Evolutionary conservation across 75 land plant species (phyloP), one percentile per base, ranked within the genome.

Genomic region (Cryptomeria japonica): DNA sequence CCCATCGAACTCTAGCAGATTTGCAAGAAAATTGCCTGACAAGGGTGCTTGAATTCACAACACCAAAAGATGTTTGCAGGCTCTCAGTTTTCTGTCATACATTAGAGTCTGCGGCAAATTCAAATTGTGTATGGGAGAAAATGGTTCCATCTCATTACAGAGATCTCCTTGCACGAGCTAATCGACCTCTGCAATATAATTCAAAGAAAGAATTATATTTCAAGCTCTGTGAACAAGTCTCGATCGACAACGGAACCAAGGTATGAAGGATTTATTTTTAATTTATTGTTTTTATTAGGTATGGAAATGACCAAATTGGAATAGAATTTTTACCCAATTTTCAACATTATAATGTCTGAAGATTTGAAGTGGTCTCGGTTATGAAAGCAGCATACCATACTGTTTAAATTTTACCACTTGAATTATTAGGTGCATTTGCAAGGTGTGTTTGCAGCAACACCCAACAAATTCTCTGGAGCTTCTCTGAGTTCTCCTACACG

Each of bases 21-120:
- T 79, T 89, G 73, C 87, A 75, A 83, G 89, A 86, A 70, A 79
- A 51, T 19, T 89, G 89, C 89, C 2, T 89, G 5, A 34, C 90
- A 16, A 49, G 13, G 32, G 38, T 87, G 1, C 28, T 89, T 14
- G 82, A 58, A 15, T 55, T 86, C 51, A 89, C 88, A 22, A 46
- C 80, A 41, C 85, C 88, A 3, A 80, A 84, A 6, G 90, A 89
- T 32, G 42, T 86, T 16, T 86, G 90, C 61, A 22, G 88, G 14
- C 38, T 44, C 34, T 10, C 85, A 31, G 68, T 73, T 0, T 76
- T 89, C n/a, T 68, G 61, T 25, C 22, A 55, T 25, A 32, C 55
- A 51, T 51, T 51, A 13, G 14, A 51, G 15, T 13, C 16, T 51
- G 55, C 15, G 13, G 55, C 2, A 13, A 13, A 51, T 51, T 13